A percentile compares a stretch with the other conserved stretches of the same genome.
Conservation (phyloP, 129 eudicot species). For the Mikania micrantha region DNA sequence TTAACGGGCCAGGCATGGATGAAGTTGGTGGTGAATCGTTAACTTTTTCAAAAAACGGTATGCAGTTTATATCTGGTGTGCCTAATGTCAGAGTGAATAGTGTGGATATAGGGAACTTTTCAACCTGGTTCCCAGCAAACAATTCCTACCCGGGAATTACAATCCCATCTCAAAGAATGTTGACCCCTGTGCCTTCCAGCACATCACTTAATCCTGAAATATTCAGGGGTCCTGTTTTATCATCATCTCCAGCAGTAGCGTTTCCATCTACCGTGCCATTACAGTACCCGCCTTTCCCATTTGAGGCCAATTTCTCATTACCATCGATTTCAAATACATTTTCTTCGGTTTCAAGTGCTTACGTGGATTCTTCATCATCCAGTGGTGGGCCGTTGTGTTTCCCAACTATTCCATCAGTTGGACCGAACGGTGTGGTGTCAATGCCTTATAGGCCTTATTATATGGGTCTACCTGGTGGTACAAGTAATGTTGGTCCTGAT, state of each 20-base stretch:
- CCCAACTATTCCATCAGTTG: conserved; percentile 49
- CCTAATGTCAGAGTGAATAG: conserved; percentile 48
- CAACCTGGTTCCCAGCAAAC: conserved; percentile 64
- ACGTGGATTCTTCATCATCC: conserved; percentile 49
- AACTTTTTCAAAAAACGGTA: conserved; percentile 16
- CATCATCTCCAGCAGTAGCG: conserved; percentile 81
- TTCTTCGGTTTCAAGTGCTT: conserved; percentile 59
- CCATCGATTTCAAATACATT: conserved; percentile 53
- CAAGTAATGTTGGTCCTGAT: conserved; percentile 45
- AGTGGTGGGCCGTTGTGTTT: conserved; percentile 58
- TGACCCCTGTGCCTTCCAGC: conserved; percentile 38
- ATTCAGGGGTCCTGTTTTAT: conserved; percentile 54
- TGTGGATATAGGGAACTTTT: conserved; percentile 46
- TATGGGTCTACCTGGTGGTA: conserved; percentile 53
- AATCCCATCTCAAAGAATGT: conserved; percentile 55
- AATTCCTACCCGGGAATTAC: conserved; percentile 44
- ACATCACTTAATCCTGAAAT: conserved; percentile 46
- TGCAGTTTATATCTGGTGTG: conserved; percentile 30
- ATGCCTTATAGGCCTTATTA: conserved; percentile 57
- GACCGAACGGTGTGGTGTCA: conserved; percentile 40
- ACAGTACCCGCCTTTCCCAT: conserved; percentile 63
- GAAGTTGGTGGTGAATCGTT: conserved; percentile 36
- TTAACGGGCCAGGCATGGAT: conserved; percentile 72
- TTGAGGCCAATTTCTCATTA: conserved; percentile 57
- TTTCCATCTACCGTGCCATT: conserved; percentile 43